Conservation (phyloP, 169 alveolate genomes). For the Plasmodium gallinaceum region DNA sequence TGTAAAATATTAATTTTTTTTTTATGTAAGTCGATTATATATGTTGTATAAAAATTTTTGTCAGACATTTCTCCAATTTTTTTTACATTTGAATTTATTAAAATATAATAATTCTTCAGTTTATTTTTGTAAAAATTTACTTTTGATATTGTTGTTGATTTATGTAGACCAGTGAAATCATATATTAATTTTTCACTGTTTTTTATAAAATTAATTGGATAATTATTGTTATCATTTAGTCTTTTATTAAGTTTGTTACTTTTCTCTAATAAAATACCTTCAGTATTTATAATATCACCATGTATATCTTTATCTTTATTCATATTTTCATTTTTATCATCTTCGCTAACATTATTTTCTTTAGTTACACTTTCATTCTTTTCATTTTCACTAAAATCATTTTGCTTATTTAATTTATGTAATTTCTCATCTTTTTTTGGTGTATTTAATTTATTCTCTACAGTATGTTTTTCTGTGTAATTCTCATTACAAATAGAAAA, state of each 20-base stretch:
- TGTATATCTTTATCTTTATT: no score
- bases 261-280: no score
- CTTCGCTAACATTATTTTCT: neutral
- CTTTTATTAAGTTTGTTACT: neutral
- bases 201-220: constrained; percentile 23
- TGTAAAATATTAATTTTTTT: constrained; percentile 54
- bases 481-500: constrained; percentile 21
- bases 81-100: constrained; percentile 63
- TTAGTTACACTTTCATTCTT: neutral
- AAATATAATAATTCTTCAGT: constrained; percentile 16
- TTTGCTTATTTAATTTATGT: neutral
- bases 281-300: no score
- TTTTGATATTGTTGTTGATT: constrained; percentile 34
- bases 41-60: constrained; percentile 67
- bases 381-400: neutral
- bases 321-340: no score
- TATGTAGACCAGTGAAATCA: constrained; percentile 69
- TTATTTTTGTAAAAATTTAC: constrained; percentile 21
- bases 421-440: neutral
- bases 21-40: constrained; percentile 19
- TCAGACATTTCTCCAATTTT: constrained; percentile 68
- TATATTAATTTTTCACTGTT: constrained; percentile 42
- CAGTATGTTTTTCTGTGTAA: constrained; percentile 6
- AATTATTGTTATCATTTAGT: neutral
- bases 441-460: neutral